Evolutionary conservation across 345 rosid species (phyloP).

Genomic region (Gossypium stocksii): DNA sequence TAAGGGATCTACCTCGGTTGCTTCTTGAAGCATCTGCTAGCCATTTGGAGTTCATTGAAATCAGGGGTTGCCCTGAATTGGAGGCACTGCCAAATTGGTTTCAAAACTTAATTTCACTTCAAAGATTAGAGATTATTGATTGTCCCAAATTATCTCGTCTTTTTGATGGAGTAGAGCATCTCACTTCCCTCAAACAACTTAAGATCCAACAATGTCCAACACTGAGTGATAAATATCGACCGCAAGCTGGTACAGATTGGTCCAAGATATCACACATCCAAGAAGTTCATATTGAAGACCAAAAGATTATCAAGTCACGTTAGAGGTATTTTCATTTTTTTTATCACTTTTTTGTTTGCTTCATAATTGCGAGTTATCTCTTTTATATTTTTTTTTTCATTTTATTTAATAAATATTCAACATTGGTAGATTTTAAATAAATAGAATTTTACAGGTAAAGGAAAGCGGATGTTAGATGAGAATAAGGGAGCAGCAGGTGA

Average conservation of each 20-base stretch:
- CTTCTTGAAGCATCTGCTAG: neutral
- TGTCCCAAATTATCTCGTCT: neutral
- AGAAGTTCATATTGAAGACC: neutral
- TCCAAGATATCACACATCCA: neutral
- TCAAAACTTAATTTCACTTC: neutral
- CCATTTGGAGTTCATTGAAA: neutral
- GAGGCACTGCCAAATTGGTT: neutral
- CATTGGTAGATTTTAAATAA: too few relatives aligned
- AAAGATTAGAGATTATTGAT: neutral
- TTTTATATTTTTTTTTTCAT: too few relatives aligned
- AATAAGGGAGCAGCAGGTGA: too few relatives aligned
- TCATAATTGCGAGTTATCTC: neutral
- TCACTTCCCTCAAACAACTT: neutral
- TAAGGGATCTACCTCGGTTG: neutral
- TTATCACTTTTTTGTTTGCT: neutral
- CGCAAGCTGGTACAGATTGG: neutral
- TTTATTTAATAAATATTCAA: too few relatives aligned
- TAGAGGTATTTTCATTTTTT: neutral
- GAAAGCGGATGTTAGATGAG: too few relatives aligned
- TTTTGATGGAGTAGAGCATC: neutral
- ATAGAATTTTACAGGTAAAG: too few relatives aligned
- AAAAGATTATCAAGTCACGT: neutral
- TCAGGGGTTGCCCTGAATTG: neutral
- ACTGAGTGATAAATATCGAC: neutral
- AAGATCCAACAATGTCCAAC: neutral